Base-by-base conservation (phyloP, 148 eudicot species). In the Chenopodium formosanum region DNA sequence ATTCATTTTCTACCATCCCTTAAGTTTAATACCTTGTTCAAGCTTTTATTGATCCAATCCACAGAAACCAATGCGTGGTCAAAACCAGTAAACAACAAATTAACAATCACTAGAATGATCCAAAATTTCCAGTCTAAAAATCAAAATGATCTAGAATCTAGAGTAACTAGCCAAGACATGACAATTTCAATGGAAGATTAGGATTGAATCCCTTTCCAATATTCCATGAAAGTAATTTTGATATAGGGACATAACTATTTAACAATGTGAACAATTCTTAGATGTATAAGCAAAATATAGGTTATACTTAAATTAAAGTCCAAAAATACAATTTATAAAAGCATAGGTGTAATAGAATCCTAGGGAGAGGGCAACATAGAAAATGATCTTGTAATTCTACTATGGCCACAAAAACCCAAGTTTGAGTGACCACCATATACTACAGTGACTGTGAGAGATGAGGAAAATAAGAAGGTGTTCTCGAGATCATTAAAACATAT, bases 401-500 rank as follows among this genome's bases (percentile, higher is more conserved):
- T 64, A 48, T 48, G 53, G 11, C 13, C 23, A n/a, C 25, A 27
- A 64, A 23, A 67, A 67, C 37, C 32, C 37, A 27, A 67, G 70
- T 29, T 27, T 29, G 19, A 67, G 8, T 29, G 27, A 29, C 27
- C 29, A 27, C 47, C n/a, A 56, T 11, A 56, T 52, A 13, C 53
- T 50, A 50, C 14, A 50, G 70, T 47, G 63, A 40, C 44, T 40
- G 44, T 40, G 7, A 68, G 29, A 60, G n/a, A 58, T 17, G 19
- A 44, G 77, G 27, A n/a, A 56, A 72, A 71, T 58, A 72, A 27
- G 29, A 53, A 47, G 62, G 52, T 50, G 68, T 71, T n/a, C 68
- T 37, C 75, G 17, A 40, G 19, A n/a, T 13, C 53, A 50, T 56
- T 22, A 44, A 52, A 19, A 53, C 11, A 70, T 71, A 80, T 25